A percentile compares a stretch with the other conserved stretches of the same genome.
Conservation (phyloP, 305 asterid species). For the Plantago rigida region DNA sequence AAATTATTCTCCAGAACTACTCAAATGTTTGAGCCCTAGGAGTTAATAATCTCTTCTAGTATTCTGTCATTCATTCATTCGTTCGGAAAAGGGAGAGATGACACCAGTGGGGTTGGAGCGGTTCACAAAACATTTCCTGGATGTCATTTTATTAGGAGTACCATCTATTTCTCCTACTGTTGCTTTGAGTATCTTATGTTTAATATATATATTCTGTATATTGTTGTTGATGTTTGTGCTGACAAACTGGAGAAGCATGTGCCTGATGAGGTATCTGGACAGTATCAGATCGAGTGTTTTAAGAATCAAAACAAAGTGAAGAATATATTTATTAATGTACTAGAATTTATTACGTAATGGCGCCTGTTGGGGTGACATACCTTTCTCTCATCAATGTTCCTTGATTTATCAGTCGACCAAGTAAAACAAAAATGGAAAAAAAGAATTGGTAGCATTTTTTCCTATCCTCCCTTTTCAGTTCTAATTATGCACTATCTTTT, state of each 20-base stretch:
- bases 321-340: too few species aligned
- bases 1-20: not conserved
- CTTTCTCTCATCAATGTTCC: constrained; percentile 3
- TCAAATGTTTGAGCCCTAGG: not conserved
- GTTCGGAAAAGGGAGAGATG: not conserved
- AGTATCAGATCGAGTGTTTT: too few species aligned
- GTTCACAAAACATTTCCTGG: not conserved
- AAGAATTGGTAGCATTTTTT: constrained; percentile 6
- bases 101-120: not conserved
- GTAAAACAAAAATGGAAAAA: not conserved
- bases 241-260: not conserved
- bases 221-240: not conserved
- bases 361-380: not conserved
- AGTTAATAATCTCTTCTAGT: not conserved
- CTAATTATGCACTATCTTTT: constrained; percentile 18
- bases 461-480: constrained; percentile 7
- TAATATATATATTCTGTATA: too few species aligned
- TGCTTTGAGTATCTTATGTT: not conserved
- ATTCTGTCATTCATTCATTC: not conserved
- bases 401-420: constrained; percentile 21
- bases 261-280: not conserved
- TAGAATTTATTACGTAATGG: constrained; percentile 1
- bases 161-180: not conserved
- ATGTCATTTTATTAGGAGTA: not conserved
- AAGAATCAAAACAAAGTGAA: not conserved